A percentile compares a stretch with the other conserved stretches of the same genome.
These are phyloP conservation scores for Pseudogymnoascus sp. DNA, from an alignment of 2,329 filamentous ascomycete species.

Conservation along the genomic window DNA sequence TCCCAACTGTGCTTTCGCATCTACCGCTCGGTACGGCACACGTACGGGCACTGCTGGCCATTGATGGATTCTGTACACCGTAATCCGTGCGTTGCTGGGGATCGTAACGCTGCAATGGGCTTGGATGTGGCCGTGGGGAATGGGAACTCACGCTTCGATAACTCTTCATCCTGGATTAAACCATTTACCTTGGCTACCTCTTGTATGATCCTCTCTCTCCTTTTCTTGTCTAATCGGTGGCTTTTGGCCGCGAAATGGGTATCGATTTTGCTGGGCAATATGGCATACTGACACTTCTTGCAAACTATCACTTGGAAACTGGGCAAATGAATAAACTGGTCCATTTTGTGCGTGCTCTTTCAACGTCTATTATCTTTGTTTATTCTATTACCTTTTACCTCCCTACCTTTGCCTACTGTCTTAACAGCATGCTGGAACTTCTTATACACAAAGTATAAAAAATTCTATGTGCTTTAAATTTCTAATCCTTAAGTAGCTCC, in stretches of 20 bases:
- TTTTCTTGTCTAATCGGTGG: background rate
- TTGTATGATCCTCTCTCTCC: background rate
- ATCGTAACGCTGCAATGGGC: background rate
- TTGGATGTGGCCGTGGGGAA: background rate
- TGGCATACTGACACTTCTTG: background rate
- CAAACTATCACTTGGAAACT: too few relatives aligned
- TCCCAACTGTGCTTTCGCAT: too few relatives aligned
- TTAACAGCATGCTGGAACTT: too few relatives aligned
- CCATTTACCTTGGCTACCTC: background rate
- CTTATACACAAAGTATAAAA: too few relatives aligned
- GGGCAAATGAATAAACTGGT: background rate
- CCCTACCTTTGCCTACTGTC: too few relatives aligned
- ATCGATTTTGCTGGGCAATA: constrained; percentile 1
- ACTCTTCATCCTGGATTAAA: background rate
- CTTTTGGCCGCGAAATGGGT: background rate
- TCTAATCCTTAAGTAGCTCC: too few relatives aligned
- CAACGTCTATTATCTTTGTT: too few relatives aligned
- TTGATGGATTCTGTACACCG: background rate
- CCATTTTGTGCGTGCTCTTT: too few relatives aligned
- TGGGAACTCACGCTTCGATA: background rate
- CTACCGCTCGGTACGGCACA: background rate
- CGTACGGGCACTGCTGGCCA: background rate
- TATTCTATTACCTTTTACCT: too few relatives aligned
- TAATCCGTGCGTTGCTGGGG: background rate
- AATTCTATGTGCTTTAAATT: too few relatives aligned